Percentiles rank a stretch among this genome's conserved stretches.
Evolutionary conservation across 768 basidiomycete species (phyloP).

Genomic region (Calocybe indica): DNA sequence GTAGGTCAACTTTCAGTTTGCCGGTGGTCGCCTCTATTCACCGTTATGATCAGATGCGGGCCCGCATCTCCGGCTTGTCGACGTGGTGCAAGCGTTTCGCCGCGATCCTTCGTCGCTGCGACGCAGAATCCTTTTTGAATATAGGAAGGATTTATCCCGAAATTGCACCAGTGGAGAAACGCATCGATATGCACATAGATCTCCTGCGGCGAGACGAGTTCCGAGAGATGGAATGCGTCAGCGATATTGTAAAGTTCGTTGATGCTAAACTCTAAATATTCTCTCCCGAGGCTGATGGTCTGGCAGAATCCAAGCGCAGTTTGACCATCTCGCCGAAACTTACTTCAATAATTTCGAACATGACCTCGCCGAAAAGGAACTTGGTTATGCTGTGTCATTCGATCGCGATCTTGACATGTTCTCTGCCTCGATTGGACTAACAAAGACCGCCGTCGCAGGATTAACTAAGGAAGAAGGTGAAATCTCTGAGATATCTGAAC

Average conservation of each 20-base stretch:
- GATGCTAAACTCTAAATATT: not conserved
- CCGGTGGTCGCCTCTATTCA: not conserved
- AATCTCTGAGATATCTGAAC: constrained; percentile 4
- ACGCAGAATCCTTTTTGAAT: constrained; percentile 80
- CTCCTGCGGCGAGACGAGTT: constrained; percentile 84
- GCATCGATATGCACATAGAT: constrained; percentile 89
- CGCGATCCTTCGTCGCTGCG: constrained; percentile 72
- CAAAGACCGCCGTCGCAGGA: constrained; percentile 77
- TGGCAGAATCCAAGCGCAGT: constrained; percentile 82
- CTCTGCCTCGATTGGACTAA: constrained; percentile 83
- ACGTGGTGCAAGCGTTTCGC: constrained; percentile 88
- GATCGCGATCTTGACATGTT: constrained; percentile 94
- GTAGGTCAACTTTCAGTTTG: constrained; percentile 29
- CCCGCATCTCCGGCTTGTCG: constrained; percentile 73
- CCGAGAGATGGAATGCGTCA: constrained; percentile 88
- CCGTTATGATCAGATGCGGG: constrained; percentile 56
- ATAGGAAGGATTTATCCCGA: constrained; percentile 82
- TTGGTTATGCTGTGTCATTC: constrained; percentile 74
- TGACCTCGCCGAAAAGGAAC: constrained; percentile 86
- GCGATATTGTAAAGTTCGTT: constrained; percentile 79
- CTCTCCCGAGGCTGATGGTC: not conserved
- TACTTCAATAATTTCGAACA: constrained; percentile 81
- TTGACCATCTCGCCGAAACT: constrained; percentile 86
- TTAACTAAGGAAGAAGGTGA: constrained; percentile 75
- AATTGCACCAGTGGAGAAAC: constrained; percentile 82